These are phyloP conservation scores for Coniosporium tulheliwenetii DNA, from an alignment of 2,329 filamentous ascomycete genomes.

Conservation along the genomic window DNA sequence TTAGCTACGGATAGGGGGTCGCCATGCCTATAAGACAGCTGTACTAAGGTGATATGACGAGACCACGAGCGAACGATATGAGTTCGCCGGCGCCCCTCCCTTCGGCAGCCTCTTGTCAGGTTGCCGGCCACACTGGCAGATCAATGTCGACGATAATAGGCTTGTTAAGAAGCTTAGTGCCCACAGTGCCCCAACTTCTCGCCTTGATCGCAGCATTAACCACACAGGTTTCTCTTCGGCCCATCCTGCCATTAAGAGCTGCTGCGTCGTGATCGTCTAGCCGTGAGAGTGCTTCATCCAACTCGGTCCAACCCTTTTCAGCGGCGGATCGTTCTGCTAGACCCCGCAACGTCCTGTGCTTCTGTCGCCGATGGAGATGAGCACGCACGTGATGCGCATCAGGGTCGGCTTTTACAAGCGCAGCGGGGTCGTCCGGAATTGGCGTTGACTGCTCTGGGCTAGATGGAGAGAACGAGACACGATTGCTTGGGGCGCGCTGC, in stretches of 20 bases:
- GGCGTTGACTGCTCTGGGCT: not conserved
- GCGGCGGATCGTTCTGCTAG: not conserved
- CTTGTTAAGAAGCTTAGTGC: conserved; percentile 53
- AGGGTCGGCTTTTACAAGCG: too few relatives aligned
- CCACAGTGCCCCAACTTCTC: conserved; percentile 37
- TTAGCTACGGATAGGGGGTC: too few relatives aligned
- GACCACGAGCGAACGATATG: too few relatives aligned
- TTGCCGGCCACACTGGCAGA: conserved; percentile 40
- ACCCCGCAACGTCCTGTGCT: not conserved
- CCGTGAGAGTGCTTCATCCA: conserved; percentile 2
- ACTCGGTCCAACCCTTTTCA: conserved; percentile 1
- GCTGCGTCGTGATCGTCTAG: conserved; percentile 7
- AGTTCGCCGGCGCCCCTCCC: too few relatives aligned
- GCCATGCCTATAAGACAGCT: too few relatives aligned
- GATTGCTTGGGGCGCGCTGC: too few relatives aligned
- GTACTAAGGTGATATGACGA: too few relatives aligned
- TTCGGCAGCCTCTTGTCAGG: too few relatives aligned
- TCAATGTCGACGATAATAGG: conserved; percentile 74
- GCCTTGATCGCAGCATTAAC: conserved; percentile 67
- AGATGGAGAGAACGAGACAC: not conserved
- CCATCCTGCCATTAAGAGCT: conserved; percentile 10
- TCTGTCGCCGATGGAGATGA: too few relatives aligned
- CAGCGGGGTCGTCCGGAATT: not conserved
- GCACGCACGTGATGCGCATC: too few relatives aligned
- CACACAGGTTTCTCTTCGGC: conserved; percentile 54